Conservation (phyloP, 768 basidiomycete genomes). For the Postia placenta region DNA sequence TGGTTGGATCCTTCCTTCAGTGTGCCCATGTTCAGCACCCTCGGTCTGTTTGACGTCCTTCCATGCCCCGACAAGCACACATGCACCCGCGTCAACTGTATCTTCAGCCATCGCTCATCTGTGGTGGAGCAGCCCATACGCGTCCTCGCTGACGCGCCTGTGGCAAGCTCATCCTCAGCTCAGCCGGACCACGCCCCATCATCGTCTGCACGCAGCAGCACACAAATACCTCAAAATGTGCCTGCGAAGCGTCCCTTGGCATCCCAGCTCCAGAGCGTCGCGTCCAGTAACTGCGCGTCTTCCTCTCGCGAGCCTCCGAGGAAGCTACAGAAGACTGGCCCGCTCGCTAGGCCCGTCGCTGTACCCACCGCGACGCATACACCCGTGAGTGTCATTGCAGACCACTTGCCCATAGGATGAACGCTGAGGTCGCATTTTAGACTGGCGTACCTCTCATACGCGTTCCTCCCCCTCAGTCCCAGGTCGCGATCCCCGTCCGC, state of each 20-base stretch:
- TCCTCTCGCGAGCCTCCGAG: constrained; percentile 44
- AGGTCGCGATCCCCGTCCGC: constrained; percentile 65
- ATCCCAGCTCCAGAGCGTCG: constrained; percentile 12
- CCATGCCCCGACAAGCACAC: constrained; percentile 49
- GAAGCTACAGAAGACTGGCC: constrained; percentile 55
- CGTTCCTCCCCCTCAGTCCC: constrained; percentile 63
- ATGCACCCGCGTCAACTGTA: constrained; percentile 50
- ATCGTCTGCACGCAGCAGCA: constrained; percentile 5
- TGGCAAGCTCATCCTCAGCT: neutral
- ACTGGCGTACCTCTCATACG: constrained; percentile 60
- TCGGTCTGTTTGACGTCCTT: constrained; percentile 50
- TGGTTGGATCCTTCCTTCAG: neutral
- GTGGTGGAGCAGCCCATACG: constrained; percentile 31
- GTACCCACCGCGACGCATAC: constrained; percentile 33
- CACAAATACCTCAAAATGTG: constrained; percentile 6
- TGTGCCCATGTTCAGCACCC: constrained; percentile 53
- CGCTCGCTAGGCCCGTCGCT: constrained; percentile 36
- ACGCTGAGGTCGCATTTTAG: too few relatives aligned
- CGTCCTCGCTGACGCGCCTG: constrained; percentile 30
- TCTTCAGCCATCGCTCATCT: constrained; percentile 57
- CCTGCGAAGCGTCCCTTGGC: constrained; percentile 26
- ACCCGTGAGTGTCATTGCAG: constrained; percentile 16
- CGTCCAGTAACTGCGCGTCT: constrained; percentile 6
- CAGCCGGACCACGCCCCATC: constrained; percentile 9
- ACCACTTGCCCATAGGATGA: neutral